Evolutionary conservation across 352 stramenopile species (phyloP), one percentile per base, ranked within the genome.

Genomic region (Pythium aquatile): DNA sequence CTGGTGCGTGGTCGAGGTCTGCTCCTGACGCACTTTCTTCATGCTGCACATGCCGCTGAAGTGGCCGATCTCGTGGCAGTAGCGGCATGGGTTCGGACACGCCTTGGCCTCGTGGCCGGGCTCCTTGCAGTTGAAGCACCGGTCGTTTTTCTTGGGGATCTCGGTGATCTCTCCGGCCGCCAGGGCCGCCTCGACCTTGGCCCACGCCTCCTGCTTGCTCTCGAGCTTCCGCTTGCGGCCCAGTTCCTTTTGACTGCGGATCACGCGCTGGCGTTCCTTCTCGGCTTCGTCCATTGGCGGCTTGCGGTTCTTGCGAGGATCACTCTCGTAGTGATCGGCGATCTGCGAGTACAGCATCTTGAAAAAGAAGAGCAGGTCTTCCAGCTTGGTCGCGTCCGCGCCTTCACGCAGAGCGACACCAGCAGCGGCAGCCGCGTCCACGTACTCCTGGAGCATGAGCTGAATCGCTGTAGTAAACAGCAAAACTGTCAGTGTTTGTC

Each of bases 121-220:
- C 59, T 90, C 68, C 64, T 92, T 90, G 79, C 87, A 96, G 72
- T 96, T 96, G 75, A 85, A 96, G 71, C 87, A 96, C 11, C 78
- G 77, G 14, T 79, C 79, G 35, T 65, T 65, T n/a, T 20, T 26
- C 33, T 79, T 77, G 26, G 85, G 85, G 28, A 63, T 73, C 52
- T 84, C 74, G 2, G 56, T 51, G 44, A 83, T 63, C 51, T 91
- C 76, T 53, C 83, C 83, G 1, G 55, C 58, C 20, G 80, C 66
- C 28, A 92, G 57, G 5, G 82, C 82, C 20, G 75, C 66, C 16
- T 69, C 61, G 13, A 88, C 70, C 61, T 77, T 76, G 6, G 75
- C 58, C 83, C 83, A 93, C 32, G 65, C 63, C 55, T 85, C 75
- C 35, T 77, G 55, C 54, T 86, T 90, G 68, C 85, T 90, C 58